Conservation (phyloP, 2,329 filamentous ascomycete species). For the Didymella pinodella region DNA sequence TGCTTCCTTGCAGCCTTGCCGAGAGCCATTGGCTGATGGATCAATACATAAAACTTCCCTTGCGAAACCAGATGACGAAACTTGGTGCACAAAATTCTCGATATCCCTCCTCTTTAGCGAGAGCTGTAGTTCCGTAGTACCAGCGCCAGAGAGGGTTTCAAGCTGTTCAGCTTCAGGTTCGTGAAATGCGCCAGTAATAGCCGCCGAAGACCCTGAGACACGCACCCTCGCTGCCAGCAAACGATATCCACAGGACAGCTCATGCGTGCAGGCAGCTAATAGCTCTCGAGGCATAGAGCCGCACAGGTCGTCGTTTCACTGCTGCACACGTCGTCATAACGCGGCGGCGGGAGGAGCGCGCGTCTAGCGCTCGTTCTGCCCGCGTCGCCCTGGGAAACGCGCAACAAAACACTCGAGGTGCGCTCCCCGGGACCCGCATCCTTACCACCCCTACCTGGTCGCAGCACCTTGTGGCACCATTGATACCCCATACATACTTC, state of each 20-base stretch:
- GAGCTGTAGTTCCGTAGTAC: not conserved
- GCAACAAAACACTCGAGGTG: constrained; percentile 29
- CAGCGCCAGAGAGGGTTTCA: constrained; percentile 1
- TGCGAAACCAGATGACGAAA: not conserved
- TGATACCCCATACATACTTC: constrained; percentile 23
- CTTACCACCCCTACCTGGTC: constrained; percentile 38
- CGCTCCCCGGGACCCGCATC: constrained; percentile 26
- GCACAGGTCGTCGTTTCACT: constrained; percentile 14
- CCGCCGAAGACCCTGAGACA: constrained; percentile 1
- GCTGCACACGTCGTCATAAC: constrained; percentile 24
- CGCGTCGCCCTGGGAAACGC: constrained; percentile 37
- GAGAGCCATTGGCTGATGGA: not conserved
- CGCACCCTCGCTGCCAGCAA: not conserved
- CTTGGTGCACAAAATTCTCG: not conserved
- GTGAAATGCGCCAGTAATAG: not conserved
- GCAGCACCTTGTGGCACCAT: constrained; percentile 25
- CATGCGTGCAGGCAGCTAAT: constrained; percentile 9
- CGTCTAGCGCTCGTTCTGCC: constrained; percentile 31
- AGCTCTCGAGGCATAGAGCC: constrained; percentile 2
- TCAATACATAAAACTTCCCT: not conserved
- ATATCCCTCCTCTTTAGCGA: not conserved
- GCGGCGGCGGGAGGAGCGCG: constrained; percentile 26
- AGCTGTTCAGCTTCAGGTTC: not conserved
- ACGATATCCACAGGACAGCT: constrained; percentile 12
- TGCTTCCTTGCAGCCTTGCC: not conserved